Evolutionary conservation across 1,284 basidiomycete genomes (phyloP), one percentile per base, ranked within the genome.

Genomic region (Apiotrichum gracile): DNA sequence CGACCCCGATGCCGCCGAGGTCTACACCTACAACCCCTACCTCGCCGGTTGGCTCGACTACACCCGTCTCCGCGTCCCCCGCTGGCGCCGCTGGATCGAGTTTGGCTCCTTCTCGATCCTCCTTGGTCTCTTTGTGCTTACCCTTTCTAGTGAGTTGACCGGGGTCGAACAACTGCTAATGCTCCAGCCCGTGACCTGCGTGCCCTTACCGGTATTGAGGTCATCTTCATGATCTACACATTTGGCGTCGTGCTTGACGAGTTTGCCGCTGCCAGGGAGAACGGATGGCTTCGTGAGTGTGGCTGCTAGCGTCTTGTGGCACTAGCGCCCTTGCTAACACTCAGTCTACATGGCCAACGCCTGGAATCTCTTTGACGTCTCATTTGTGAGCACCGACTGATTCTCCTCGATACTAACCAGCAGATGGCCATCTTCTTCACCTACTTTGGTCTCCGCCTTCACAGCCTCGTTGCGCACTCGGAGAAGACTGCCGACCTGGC

Each of bases 341-440:
- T 13, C 61, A 88, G 87, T 91, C 49, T 90, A 90, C 68, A 81
- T 88, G 41, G 86, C 87, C 21, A 89, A 87, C 67, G 88, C 72
- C 14, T 92, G 89, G 89, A 92, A 91, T 67, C 84, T 84, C 1
- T 90, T 92, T 61, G 91, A 92, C 67, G 82, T 87, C 6, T 77
- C 82, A 0, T 91, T 89, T 71, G 80, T 43, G 26, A 43, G 41
- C 10, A 19, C 7, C 41, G 17, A 27, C 26, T n/a, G 6, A n/a
- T n/a, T n/a, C n/a, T 5, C 26, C 8, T 16, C 41, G 26, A 62
- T 17, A 25, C 52, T 60, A 49, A 61, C 43, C 19, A n/a, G 37
- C 37, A 68, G 71, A 70, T 90, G 47, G 58, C 81, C 33, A 79
- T 92, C 41, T 90, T 88, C 71, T 62, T 88, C 22, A 76, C 79